Evolutionary conservation across 257 asterid genomes (phyloP), one percentile per base, ranked within the genome.

Genomic region (Solanum acaule): DNA sequence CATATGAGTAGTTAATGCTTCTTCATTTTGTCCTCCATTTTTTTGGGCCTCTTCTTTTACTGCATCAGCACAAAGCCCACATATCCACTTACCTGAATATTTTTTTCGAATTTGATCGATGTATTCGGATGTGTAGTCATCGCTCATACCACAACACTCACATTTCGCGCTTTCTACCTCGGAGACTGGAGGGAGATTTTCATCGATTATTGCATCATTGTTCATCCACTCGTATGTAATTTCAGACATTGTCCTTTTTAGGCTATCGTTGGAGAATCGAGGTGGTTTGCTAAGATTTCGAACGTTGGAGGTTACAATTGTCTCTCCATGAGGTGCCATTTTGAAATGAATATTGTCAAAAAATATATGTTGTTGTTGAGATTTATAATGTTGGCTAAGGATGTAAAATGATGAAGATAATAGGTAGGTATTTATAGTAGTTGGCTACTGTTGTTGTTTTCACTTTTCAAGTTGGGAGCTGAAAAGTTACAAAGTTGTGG

Each of bases 71-170:
- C 91, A 89, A 13, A 89, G 85, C 42, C 91, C 91, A 68, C 91
- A 89, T 16, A 89, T 81, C 87, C 87, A 86, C 61, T 86, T 87
- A 3, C 91, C 91, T 2, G 34, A 83, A 59, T 79, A 89, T 11
- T 3, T 81, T 37, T 71, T 61, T 6, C 91, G 89, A 12, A 89
- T 49, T 15, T 46, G 86, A 10, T 63, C 67, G 9, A 87, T 46
- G 42, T 89, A 89, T 76, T 82, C 72, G 2, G 73, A 72, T 3
- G 91, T 89, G 89, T 88, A 89, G 13, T 86, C 91, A 22, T 89
- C 91, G 5, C 68, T 78, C 87, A 86, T 86, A 5, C 91, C 91
- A 84, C 89, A 89, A 14, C 91, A 87, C 87, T 89, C 91, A 33
- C 91, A 89, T 23, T 87, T 86, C 8, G 87, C 87, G 38, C 75